A percentile compares a stretch with the other conserved stretches of the same genome.
Conservation (phyloP, 768 basidiomycete species). For the Termitomyces sp. region DNA sequence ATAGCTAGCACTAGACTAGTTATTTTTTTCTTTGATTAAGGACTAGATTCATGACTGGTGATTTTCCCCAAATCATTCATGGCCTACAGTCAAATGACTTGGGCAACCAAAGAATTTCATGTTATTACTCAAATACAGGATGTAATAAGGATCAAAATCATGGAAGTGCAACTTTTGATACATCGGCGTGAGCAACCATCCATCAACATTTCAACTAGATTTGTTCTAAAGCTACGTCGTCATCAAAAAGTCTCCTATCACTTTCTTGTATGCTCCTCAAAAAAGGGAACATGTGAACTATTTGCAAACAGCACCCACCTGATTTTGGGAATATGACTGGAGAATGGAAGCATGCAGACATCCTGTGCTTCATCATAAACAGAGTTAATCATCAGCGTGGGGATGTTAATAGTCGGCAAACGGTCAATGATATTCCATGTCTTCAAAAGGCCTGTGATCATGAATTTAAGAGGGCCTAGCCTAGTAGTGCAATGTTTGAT, state of each 20-base stretch:
- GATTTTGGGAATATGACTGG: slow-evolving; percentile 30
- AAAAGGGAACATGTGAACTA: slow-evolving; percentile 38
- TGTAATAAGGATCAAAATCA: no score
- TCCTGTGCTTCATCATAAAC: slow-evolving; percentile 36
- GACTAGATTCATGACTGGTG: no score
- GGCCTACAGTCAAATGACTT: no score
- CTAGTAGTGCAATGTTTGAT: not conserved
- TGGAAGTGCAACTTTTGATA: no score
- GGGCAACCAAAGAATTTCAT: no score
- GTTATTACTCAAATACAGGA: no score
- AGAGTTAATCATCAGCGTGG: slow-evolving; percentile 39
- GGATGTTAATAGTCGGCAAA: slow-evolving; percentile 30
- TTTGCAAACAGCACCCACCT: slow-evolving; percentile 41
- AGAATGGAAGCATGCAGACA: slow-evolving; percentile 30
- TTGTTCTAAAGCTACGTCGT: not conserved
- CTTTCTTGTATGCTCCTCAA: slow-evolving; percentile 38
- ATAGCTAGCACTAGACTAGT: no score
- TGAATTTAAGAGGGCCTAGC: slow-evolving; percentile 12
- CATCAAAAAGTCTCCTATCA: slow-evolving; percentile 29
- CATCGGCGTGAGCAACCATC: no score
- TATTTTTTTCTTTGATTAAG: no score
- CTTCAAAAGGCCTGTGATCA: slow-evolving; percentile 19
- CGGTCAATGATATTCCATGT: slow-evolving; percentile 41
- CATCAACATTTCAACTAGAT: not conserved
- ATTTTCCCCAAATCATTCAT: no score